Percentiles rank a stretch among this genome's conserved stretches.
These are phyloP conservation scores for Diaporthe citri DNA, from an alignment of 2,329 filamentous ascomycete genomes.

Conservation along the genomic window DNA sequence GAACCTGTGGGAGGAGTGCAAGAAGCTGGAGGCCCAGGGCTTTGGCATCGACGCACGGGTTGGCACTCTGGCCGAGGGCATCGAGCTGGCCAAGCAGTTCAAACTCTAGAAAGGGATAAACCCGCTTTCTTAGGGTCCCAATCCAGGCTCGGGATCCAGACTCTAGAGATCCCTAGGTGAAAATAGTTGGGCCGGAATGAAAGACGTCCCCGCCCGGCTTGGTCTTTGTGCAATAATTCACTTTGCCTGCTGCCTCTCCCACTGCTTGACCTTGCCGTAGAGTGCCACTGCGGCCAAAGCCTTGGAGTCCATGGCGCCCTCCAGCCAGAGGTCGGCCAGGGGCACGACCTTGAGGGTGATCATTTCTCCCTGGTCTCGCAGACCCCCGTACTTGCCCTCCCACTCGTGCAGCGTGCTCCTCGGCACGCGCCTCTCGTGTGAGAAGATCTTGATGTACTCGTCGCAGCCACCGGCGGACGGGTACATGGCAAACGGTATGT, in stretches of 20 bases:
- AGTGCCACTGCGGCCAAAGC: conserved; percentile 70
- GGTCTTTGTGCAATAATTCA: conserved; percentile 4
- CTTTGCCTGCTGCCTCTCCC: conserved; percentile 54
- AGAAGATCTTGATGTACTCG: conserved; percentile 70
- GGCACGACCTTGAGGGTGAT: conserved; percentile 72
- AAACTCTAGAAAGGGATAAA: conserved; percentile 51
- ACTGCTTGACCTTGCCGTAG: conserved; percentile 47
- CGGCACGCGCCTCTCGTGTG: conserved; percentile 65
- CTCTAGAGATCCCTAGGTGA: background rate
- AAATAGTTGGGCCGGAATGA: background rate
- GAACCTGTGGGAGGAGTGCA: conserved; percentile 75
- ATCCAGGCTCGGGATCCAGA: background rate
- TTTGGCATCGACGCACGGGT: conserved; percentile 85
- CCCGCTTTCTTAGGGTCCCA: too few relatives aligned
- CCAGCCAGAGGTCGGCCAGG: conserved; percentile 68
- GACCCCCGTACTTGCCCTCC: conserved; percentile 69
- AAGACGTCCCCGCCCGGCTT: background rate
- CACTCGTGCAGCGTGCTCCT: conserved; percentile 64
- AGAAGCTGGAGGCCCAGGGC: conserved; percentile 75
- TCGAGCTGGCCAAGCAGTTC: conserved; percentile 76
- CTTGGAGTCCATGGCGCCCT: conserved; percentile 70
- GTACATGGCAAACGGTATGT: conserved; percentile 63
- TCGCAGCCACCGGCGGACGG: conserved; percentile 72
- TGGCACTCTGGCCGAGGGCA: conserved; percentile 82
- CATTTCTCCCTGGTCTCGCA: conserved; percentile 70